These are phyloP conservation scores for Serpula lacrymans DNA, from an alignment of 768 basidiomycete species.

Conservation along the genomic window DNA sequence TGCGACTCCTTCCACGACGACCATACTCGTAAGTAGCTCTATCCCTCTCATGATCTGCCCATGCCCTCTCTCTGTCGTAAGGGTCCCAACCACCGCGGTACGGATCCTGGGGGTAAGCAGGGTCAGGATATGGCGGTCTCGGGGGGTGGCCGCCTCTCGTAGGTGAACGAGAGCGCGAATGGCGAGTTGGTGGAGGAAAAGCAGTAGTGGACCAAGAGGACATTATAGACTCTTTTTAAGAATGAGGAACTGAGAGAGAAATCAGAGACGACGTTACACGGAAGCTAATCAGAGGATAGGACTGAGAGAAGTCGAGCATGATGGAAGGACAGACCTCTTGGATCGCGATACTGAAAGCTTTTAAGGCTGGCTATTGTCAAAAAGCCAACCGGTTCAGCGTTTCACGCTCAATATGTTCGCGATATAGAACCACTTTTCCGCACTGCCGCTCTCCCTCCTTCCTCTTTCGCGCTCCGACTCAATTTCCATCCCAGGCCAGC, in stretches of 20 bases:
- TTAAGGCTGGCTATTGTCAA: slow-evolving; percentile 25
- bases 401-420: slow-evolving; percentile 50
- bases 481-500: no score
- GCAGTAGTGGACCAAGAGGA: slow-evolving; percentile 68
- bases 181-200: slow-evolving; percentile 70
- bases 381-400: slow-evolving; percentile 32
- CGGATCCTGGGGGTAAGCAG: slow-evolving; percentile 51
- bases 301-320: slow-evolving; percentile 81
- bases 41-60: slow-evolving; percentile 66
- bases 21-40: slow-evolving; percentile 64
- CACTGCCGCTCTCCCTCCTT: slow-evolving; percentile 14
- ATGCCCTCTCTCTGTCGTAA: slow-evolving; percentile 69
- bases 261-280: slow-evolving; percentile 43
- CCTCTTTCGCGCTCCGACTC: slow-evolving; percentile 18
- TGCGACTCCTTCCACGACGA: slow-evolving; percentile 74
- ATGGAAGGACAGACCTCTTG: slow-evolving; percentile 89
- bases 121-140: slow-evolving; percentile 55
- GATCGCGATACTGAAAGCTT: slow-evolving; percentile 43
- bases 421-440: slow-evolving; percentile 47
- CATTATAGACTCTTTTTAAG: slow-evolving; percentile 49
- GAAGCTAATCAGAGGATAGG: slow-evolving; percentile 56
- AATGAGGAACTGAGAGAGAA: slow-evolving; percentile 41
- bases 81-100: slow-evolving; percentile 67
- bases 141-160: slow-evolving; percentile 48
- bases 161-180: slow-evolving; percentile 83